These are phyloP conservation scores for Trichoderma sp. DNA, from an alignment of 2,329 filamentous ascomycete species.

Conservation along the genomic window DNA sequence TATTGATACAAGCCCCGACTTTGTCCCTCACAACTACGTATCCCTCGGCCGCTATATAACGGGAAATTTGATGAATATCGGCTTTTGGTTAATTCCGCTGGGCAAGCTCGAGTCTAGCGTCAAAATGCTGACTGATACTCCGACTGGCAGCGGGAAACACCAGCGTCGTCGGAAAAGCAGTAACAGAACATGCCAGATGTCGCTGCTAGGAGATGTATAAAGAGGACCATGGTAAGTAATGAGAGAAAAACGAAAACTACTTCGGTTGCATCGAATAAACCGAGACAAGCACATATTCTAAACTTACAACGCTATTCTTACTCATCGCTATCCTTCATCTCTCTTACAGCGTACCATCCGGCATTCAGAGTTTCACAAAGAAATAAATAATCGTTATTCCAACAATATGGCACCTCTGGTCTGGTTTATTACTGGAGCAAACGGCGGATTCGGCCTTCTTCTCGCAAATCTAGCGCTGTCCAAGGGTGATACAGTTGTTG, in stretches of 20 bases:
- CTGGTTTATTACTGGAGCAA: slow-evolving; percentile 54
- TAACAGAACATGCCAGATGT: background rate
- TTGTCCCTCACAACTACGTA: background rate
- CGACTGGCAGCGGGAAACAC: background rate
- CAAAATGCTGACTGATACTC: slow-evolving; percentile 20
- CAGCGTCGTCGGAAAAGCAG: slow-evolving; percentile 9
- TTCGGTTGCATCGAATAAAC: background rate
- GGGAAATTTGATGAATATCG: slow-evolving; percentile 1
- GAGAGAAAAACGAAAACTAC: background rate
- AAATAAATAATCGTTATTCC: background rate
- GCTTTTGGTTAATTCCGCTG: background rate
- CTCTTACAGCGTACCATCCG: background rate
- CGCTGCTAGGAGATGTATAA: background rate
- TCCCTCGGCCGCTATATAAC: slow-evolving; percentile 3
- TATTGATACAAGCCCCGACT: background rate
- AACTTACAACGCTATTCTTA: background rate
- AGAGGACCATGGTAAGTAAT: background rate
- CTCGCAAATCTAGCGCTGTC: slow-evolving; percentile 46
- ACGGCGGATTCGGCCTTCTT: slow-evolving; percentile 52
- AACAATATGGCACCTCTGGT: slow-evolving; percentile 14
- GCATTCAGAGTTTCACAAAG: background rate
- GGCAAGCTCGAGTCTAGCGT: background rate
- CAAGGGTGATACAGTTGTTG: slow-evolving; percentile 49
- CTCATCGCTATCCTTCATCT: background rate
- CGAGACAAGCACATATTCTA: background rate